Evolutionary conservation across 352 stramenopile genomes (phyloP).

Genomic region (Phytopythium helicoides): DNA sequence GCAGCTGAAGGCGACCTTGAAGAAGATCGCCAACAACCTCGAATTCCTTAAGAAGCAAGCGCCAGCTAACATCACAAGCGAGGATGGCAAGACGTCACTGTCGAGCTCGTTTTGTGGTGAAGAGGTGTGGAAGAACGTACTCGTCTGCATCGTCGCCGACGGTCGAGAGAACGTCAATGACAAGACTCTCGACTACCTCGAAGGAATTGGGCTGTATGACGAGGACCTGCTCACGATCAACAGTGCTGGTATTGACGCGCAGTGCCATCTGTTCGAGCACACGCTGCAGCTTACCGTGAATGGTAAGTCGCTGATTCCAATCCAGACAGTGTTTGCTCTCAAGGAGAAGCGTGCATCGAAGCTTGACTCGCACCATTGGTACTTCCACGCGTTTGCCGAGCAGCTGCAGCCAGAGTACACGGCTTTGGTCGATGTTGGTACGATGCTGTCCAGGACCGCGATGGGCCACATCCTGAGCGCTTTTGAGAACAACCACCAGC

Average conservation of each 20-base stretch:
- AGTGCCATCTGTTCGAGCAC: slow-evolving; percentile 86
- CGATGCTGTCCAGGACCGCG: slow-evolving; percentile 74
- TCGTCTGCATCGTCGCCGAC: slow-evolving; percentile 80
- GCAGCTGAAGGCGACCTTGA: slow-evolving; percentile 68
- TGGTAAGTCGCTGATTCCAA: slow-evolving; percentile 60
- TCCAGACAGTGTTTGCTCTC: slow-evolving; percentile 77
- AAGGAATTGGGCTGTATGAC: slow-evolving; percentile 73
- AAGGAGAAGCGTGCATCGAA: slow-evolving; percentile 85
- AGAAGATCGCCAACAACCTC: slow-evolving; percentile 85
- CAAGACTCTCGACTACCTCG: slow-evolving; percentile 83
- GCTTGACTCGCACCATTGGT: slow-evolving; percentile 85
- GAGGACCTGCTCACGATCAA: slow-evolving; percentile 86
- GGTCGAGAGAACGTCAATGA: slow-evolving; percentile 67
- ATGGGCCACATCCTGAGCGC: slow-evolving; percentile 78
- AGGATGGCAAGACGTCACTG: slow-evolving; percentile 32
- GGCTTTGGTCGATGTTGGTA: slow-evolving; percentile 84
- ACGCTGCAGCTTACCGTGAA: slow-evolving; percentile 76
- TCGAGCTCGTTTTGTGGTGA: slow-evolving; percentile 49
- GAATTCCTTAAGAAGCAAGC: slow-evolving; percentile 58
- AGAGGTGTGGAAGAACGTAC: slow-evolving; percentile 79
- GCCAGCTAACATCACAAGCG: background rate
- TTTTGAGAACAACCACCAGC: slow-evolving; percentile 77
- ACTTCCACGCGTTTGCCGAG: slow-evolving; percentile 79
- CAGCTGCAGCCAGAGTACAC: slow-evolving; percentile 85
- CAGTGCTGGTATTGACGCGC: slow-evolving; percentile 72